A percentile compares a stretch with the other conserved stretches of the same genome.
These are phyloP conservation scores for Elsinoe perseae DNA, from an alignment of 2,329 filamentous ascomycete species.

Conservation along the genomic window DNA sequence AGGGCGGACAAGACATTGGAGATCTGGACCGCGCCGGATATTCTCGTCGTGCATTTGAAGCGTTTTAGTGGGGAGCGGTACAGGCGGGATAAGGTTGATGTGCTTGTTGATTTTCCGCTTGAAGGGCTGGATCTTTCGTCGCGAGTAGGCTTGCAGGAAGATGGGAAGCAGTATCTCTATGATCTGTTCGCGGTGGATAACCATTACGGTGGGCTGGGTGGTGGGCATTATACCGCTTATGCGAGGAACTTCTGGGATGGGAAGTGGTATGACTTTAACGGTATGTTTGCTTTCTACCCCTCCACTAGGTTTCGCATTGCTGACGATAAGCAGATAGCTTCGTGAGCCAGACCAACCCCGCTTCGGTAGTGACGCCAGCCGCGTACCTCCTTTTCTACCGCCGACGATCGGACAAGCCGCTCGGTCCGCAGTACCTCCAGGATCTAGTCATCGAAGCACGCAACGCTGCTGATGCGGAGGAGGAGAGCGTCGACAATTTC, in stretches of 20 bases:
- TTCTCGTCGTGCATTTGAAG: slow-evolving; percentile 90
- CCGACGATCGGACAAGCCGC: slow-evolving; percentile 64
- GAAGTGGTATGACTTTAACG: slow-evolving; percentile 95
- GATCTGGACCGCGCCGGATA: slow-evolving; percentile 93
- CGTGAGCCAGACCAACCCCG: slow-evolving; percentile 55
- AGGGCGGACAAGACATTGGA: slow-evolving; percentile 94
- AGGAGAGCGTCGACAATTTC: slow-evolving; percentile 36
- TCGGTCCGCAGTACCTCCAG: slow-evolving; percentile 71
- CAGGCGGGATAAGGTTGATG: slow-evolving; percentile 84
- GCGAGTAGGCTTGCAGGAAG: slow-evolving; percentile 70
- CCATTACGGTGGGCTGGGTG: slow-evolving; percentile 86
- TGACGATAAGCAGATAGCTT: slow-evolving; percentile 60
- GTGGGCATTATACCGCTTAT: slow-evolving; percentile 92
- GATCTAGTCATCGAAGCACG: slow-evolving; percentile 60
- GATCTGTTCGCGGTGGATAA: slow-evolving; percentile 95
- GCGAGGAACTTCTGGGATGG: slow-evolving; percentile 86
- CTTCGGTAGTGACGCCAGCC: slow-evolving; percentile 60
- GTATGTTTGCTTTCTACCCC: slow-evolving; percentile 44
- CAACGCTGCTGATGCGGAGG: slow-evolving; percentile 36
- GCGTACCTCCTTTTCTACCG: slow-evolving; percentile 97
- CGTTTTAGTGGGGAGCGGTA: slow-evolving; percentile 79
- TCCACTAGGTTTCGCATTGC: slow-evolving; percentile 21
- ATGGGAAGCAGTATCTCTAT: slow-evolving; percentile 75
- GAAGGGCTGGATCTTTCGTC: slow-evolving; percentile 75
- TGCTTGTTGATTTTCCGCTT: slow-evolving; percentile 83